Evolutionary conservation across 169 alveolate genomes (phyloP), one percentile per base, ranked within the genome.

Genomic region (Plasmodium malariae): DNA sequence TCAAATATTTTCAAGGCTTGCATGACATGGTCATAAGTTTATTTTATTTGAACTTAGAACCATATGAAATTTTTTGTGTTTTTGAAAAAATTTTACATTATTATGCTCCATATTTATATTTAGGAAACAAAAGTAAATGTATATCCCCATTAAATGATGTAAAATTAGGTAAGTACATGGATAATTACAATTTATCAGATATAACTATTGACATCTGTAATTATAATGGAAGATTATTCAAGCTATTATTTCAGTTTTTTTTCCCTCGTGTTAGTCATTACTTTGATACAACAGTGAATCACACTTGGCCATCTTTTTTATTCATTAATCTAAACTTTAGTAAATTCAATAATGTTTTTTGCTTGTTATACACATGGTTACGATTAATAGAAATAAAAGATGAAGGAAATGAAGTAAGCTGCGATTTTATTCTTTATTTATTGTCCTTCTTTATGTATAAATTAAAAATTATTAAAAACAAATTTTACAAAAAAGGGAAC

Each of bases 1-100:
- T 80, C 14, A 80, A 80, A 45, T 80, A 80, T 80, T 80, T 80
- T 40, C 90, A 80, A 67, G 90, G 90, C 14, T 51, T 80, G 90
- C 90, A 80, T 40, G 90, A 80, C 67, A 80, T 80, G 90, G 49
- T 80, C 11, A 80, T 80, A 67, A 63, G 90, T 51, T 71, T 80
- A 30, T 80, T 80, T 67, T 80, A 80, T 67, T 80, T 80, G 67
- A 80, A 80, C 43, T 70, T 80, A 51, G 68, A 80, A 9, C 74
- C 90, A 1, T 36, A 80, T 71, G 90, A 80, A 67, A 54, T 67
- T 40, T 71, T 80, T 21, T 80, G 90, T 60, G 90, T 80, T 55
- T 80, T 80, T 80, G 90, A 80, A 67, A 80, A 51, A 57, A 67
- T 80, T 19, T 43, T 80, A 51, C 72, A 80, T 67, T 80, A 80